A percentile compares a stretch with the other conserved stretches of the same genome.
Evolutionary conservation across 2,329 filamentous ascomycete genomes (phyloP).

Genomic region (Fusarium coffeatum): DNA sequence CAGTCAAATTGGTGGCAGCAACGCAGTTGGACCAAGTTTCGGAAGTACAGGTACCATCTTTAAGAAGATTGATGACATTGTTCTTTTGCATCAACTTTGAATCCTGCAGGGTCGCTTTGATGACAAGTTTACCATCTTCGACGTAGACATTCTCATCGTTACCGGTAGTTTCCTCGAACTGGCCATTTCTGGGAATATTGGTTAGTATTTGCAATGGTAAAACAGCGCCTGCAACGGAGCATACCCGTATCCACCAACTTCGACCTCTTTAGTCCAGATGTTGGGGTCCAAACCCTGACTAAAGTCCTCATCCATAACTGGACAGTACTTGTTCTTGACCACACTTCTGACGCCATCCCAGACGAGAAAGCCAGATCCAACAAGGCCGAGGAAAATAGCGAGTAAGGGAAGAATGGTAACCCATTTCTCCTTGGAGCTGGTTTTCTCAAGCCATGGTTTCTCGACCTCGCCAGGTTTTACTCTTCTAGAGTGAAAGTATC

Average conservation of each 20-base stretch:
- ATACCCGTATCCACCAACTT: conserved; percentile 81
- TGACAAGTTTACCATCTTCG: conserved; percentile 74
- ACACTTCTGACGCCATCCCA: conserved; percentile 81
- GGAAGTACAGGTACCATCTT: conserved; percentile 75
- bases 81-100: conserved; percentile 72
- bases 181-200: conserved; percentile 71
- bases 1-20: conserved; percentile 76
- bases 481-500: conserved; percentile 79
- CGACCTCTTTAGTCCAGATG: conserved; percentile 79
- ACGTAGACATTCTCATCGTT: conserved; percentile 80
- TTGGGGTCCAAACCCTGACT: conserved; percentile 66
- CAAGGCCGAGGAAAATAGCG: conserved; percentile 76
- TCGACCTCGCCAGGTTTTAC: conserved; percentile 79
- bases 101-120: conserved; percentile 83
- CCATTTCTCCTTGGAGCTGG: conserved; percentile 85
- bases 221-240: conserved; percentile 46
- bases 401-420: conserved; percentile 82
- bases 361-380: conserved; percentile 75
- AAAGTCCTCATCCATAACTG: conserved; percentile 75
- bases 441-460: conserved; percentile 80
- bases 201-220: not conserved
- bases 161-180: conserved; percentile 82
- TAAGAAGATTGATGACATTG: conserved; percentile 74
- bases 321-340: conserved; percentile 78
- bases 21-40: conserved; percentile 68